Evolutionary conservation across 306 rosid species (phyloP).

Genomic region (Cicer yamashitae): DNA sequence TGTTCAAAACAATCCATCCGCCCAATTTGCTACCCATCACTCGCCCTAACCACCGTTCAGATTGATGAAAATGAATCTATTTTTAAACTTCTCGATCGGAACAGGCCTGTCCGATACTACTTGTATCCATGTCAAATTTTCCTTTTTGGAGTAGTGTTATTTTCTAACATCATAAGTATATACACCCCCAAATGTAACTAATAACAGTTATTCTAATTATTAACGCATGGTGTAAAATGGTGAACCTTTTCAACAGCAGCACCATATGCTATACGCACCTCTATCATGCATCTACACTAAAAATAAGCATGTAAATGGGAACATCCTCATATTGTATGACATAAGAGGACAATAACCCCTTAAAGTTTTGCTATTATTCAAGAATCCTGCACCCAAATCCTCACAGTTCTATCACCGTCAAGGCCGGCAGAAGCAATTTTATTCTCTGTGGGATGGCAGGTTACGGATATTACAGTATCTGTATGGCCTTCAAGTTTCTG

Average conservation of each 20-base stretch:
- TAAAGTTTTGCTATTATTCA: slow-evolving; percentile 44
- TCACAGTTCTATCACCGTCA: slow-evolving; percentile 72
- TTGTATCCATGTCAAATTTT: background rate
- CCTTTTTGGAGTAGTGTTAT: background rate
- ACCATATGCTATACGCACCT: background rate
- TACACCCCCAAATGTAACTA: background rate
- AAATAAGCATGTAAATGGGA: background rate
- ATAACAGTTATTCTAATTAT: background rate
- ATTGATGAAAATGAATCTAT: background rate
- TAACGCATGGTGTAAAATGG: background rate
- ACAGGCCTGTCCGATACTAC: background rate
- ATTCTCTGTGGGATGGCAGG: slow-evolving; percentile 87
- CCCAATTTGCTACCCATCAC: no score
- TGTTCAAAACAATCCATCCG: no score
- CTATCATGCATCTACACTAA: background rate
- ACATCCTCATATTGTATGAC: background rate
- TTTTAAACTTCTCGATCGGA: background rate
- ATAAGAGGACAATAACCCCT: background rate
- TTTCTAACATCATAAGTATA: background rate
- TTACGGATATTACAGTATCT: slow-evolving; percentile 80
- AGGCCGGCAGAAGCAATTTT: slow-evolving; percentile 93
- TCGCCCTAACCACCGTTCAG: no score
- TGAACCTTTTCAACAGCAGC: background rate
- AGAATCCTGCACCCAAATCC: slow-evolving; percentile 83
- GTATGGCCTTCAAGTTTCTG: slow-evolving; percentile 94